Evolutionary conservation across 306 rosid genomes (phyloP).

Genomic region (Sesbania bispinosa): DNA sequence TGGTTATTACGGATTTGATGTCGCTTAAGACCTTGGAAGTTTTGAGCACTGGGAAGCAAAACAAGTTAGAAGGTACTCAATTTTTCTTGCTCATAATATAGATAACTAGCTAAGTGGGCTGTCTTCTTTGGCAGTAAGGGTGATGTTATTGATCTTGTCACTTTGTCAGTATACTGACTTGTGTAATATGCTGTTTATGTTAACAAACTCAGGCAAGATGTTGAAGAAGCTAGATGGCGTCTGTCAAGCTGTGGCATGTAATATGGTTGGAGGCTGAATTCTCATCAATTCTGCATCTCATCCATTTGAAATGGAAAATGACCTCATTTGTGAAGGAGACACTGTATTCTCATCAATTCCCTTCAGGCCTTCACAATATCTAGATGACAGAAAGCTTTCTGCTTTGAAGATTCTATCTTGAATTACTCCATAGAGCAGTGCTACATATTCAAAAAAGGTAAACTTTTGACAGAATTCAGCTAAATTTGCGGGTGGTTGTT

Average conservation of each 20-base stretch:
- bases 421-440: not conserved
- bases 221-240: constrained; percentile 15
- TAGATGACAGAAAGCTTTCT: not conserved
- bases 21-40: not conserved
- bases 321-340: not conserved
- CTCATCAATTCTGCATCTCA: not conserved
- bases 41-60: not conserved
- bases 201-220: constrained; percentile 4
- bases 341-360: not conserved
- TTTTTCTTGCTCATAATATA: not conserved
- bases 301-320: constrained; percentile 1
- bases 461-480: not conserved
- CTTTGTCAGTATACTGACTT: not conserved
- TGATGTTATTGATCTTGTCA: not conserved
- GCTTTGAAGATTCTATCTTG: not conserved
- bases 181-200: not conserved
- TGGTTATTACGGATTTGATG: not conserved
- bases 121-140: not conserved
- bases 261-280: not conserved
- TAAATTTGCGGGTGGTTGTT: not conserved
- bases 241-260: not conserved
- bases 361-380: constrained; percentile 14
- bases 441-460: not conserved
- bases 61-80: constrained; percentile 10
- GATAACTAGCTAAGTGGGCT: not conserved